These are phyloP conservation scores for Moesziomyces parantarcticus DNA, from an alignment of 1,284 basidiomycete species.

Conservation along the genomic window DNA sequence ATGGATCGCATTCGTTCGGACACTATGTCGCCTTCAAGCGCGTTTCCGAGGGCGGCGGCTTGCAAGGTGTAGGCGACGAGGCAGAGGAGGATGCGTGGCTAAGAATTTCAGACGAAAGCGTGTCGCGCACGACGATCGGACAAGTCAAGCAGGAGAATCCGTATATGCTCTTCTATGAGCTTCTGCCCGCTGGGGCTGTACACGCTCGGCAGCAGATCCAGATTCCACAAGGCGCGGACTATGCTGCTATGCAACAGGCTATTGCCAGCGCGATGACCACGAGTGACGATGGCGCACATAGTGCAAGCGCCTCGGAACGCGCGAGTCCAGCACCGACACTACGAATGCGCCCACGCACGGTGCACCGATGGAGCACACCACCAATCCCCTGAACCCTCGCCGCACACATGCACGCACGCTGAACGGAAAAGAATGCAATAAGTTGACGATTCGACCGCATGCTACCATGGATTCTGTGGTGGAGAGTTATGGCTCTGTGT, in stretches of 20 bases:
- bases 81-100: slow-evolving; percentile 44
- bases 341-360: slow-evolving; percentile 24
- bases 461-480: not conserved
- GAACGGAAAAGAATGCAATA: not conserved
- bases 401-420: not conserved
- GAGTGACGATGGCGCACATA: not conserved
- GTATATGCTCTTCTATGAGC: slow-evolving; percentile 65
- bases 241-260: slow-evolving; percentile 28
- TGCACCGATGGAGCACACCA: slow-evolving; percentile 42
- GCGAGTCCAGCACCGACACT: slow-evolving; percentile 16
- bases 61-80: slow-evolving; percentile 4
- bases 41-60: not conserved
- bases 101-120: slow-evolving; percentile 62
- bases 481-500: not conserved
- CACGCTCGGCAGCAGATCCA: slow-evolving; percentile 7
- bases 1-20: slow-evolving; percentile 63
- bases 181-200: slow-evolving; percentile 6
- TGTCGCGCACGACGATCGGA: slow-evolving; percentile 37
- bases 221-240: slow-evolving; percentile 17
- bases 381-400: slow-evolving; percentile 2
- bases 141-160: slow-evolving; percentile 64
- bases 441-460: too few relatives aligned
- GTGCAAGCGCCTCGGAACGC: not conserved
- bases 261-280: slow-evolving; percentile 20
- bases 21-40: slow-evolving; percentile 65